Conservation (phyloP, 805 yeast genomes). For the Zygotorulaspora chibaensis region DNA sequence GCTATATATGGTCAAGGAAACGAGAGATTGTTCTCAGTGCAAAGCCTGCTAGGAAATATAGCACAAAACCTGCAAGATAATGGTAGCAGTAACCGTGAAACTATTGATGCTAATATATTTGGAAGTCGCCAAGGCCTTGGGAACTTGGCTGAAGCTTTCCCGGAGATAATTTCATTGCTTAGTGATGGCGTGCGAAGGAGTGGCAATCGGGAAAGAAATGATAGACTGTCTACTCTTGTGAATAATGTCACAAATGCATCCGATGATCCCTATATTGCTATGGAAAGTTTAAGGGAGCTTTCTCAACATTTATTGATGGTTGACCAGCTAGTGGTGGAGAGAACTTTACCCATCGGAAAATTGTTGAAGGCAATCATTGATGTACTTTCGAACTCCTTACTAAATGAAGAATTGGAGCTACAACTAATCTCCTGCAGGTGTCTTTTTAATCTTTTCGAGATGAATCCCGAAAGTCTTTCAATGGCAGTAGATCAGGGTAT, state of each 20-base stretch:
- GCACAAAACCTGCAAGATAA: slow-evolving; percentile 8
- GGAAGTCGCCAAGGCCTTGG: slow-evolving; percentile 18
- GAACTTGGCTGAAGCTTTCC: slow-evolving; percentile 35
- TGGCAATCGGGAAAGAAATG: slow-evolving; percentile 14
- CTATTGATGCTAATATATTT: slow-evolving; percentile 5
- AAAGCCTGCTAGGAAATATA: slow-evolving; percentile 16
- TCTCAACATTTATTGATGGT: slow-evolving; percentile 65
- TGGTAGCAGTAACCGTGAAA: slow-evolving; percentile 2
- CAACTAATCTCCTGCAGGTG: slow-evolving; percentile 82
- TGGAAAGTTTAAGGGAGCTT: slow-evolving; percentile 63
- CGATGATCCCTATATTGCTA: slow-evolving; percentile 55
- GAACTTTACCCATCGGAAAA: slow-evolving; percentile 56
- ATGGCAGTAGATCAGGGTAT: slow-evolving; percentile 62
- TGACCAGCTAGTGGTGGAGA: slow-evolving; percentile 57
- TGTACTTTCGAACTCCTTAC: slow-evolving; percentile 53
- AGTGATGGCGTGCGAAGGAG: slow-evolving; percentile 22
- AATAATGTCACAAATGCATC: slow-evolving; percentile 28
- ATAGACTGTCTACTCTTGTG: slow-evolving; percentile 27
- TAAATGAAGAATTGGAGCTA: slow-evolving; percentile 68
- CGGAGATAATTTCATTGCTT: slow-evolving; percentile 37
- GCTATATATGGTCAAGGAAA: slow-evolving; percentile 22
- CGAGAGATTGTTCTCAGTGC: slow-evolving; percentile 11
- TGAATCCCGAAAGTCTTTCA: slow-evolving; percentile 58
- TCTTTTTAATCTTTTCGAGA: slow-evolving; percentile 73
- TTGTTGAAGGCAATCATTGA: slow-evolving; percentile 52